Conservation (phyloP, 768 basidiomycete genomes). For the Tephrocybe sp. region DNA sequence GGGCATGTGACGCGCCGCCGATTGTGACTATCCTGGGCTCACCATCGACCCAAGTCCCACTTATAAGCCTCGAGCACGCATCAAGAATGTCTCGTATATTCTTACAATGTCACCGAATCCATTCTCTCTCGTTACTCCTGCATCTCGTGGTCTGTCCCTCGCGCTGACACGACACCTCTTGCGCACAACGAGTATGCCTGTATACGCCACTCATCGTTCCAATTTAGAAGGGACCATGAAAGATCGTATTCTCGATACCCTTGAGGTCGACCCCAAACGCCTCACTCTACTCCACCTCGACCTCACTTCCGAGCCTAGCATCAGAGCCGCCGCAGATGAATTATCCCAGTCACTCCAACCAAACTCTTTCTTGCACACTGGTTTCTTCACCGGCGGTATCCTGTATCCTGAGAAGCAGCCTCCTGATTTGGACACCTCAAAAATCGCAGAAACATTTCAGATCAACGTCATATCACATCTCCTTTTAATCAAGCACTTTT, state of each 20-base stretch:
- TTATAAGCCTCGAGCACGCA: too few species aligned
- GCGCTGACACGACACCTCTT: constrained; percentile 56
- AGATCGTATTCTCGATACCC: constrained; percentile 40
- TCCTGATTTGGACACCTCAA: constrained; percentile 41
- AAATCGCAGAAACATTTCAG: constrained; percentile 47
- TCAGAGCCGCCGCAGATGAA: constrained; percentile 43
- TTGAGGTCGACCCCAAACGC: constrained; percentile 44
- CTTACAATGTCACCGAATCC: constrained; percentile 29
- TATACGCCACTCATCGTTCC: constrained; percentile 56
- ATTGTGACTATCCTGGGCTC: constrained; percentile 10
- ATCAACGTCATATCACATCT: constrained; percentile 63
- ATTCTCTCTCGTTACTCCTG: constrained; percentile 54
- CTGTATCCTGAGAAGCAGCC: constrained; percentile 57
- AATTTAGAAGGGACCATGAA: constrained; percentile 34
- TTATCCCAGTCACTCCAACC: constrained; percentile 36
- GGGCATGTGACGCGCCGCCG: constrained; percentile 16
- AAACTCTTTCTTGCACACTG: constrained; percentile 49
- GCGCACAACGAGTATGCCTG: constrained; percentile 47
- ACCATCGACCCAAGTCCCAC: too few species aligned
- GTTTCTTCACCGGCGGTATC: constrained; percentile 56
- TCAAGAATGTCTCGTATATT: neutral
- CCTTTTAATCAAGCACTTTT: constrained; percentile 63
- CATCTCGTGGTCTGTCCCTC: constrained; percentile 56
- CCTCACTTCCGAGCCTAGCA: constrained; percentile 51
- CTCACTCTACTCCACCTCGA: constrained; percentile 50